Conservation (phyloP, 2,329 filamentous ascomycete genomes). For the Sporothrix inflata region DNA sequence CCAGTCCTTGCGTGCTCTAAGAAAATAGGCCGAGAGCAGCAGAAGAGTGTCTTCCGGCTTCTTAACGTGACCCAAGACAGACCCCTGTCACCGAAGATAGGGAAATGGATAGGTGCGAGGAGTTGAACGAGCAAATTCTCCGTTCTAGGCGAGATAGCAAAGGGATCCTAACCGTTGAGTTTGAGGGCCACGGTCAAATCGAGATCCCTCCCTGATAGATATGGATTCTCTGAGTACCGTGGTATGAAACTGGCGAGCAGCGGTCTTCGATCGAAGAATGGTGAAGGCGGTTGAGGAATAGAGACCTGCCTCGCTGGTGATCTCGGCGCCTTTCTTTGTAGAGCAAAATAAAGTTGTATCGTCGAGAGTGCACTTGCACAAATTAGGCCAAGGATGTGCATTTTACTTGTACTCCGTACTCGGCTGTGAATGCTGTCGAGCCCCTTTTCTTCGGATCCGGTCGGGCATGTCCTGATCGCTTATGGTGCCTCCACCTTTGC, state of each 20-base stretch:
- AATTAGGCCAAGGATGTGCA: neutral
- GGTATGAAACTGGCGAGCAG: too few relatives aligned
- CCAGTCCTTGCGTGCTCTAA: neutral
- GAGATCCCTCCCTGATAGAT: too few relatives aligned
- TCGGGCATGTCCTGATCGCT: neutral
- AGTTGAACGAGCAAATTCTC: neutral
- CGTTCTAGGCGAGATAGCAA: neutral
- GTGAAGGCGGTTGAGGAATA: too few relatives aligned
- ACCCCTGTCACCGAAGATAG: neutral
- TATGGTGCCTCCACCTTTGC: neutral
- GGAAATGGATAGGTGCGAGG: neutral
- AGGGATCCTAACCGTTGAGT: neutral
- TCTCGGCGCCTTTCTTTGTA: neutral
- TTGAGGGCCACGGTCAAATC: neutral
- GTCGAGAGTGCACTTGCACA: neutral
- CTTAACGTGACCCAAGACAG: neutral
- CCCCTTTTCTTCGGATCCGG: constrained; percentile 18
- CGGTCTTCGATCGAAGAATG: too few relatives aligned
- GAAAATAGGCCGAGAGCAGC: neutral
- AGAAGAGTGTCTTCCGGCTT: neutral
- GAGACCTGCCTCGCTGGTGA: too few relatives aligned
- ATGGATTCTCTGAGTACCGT: too few relatives aligned
- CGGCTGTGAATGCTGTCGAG: neutral
- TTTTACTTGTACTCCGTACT: neutral
- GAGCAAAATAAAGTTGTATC: neutral